A percentile compares a stretch with the other conserved stretches of the same genome.
phyloP scores from a whole-genome alignment of 345 rosid genomes.

The Schrenkiella parvula region DNA sequence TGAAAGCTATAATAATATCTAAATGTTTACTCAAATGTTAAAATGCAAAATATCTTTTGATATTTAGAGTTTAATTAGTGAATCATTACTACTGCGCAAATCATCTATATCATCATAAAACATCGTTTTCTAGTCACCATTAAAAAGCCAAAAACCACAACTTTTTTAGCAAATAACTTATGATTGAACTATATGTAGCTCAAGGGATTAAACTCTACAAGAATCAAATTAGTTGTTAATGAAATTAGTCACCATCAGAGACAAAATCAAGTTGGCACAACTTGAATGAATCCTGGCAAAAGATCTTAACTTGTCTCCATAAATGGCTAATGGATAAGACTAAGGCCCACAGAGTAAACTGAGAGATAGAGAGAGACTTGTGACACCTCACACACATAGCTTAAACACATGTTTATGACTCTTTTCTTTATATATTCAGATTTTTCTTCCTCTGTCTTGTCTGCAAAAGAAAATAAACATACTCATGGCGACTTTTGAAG shows the following conservation, averaged over 20 bases:
- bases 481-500: slow-evolving; percentile 39
- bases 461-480: neutral
- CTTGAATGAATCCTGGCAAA: slow-evolving; percentile 31
- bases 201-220: neutral
- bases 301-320: slow-evolving; percentile 24
- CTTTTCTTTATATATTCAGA: slow-evolving; percentile 21
- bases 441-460: slow-evolving; percentile 1
- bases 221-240: neutral
- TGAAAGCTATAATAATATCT: neutral
- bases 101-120: neutral
- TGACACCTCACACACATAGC: slow-evolving; percentile 24
- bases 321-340: slow-evolving; percentile 34
- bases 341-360: neutral
- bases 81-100: neutral
- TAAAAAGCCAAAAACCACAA: neutral
- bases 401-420: slow-evolving; percentile 20
- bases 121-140: neutral
- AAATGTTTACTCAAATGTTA: neutral
- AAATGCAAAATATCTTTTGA: slow-evolving; percentile 10
- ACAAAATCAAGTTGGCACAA: slow-evolving; percentile 30
- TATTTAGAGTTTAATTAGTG: neutral
- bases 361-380: slow-evolving; percentile 3
- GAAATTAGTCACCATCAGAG: slow-evolving; percentile 9
- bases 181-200: neutral
- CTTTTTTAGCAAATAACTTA: neutral